These are phyloP conservation scores for Teratosphaeria pseudoeucalypti DNA, from an alignment of 2,329 filamentous ascomycete species.

Conservation along the genomic window DNA sequence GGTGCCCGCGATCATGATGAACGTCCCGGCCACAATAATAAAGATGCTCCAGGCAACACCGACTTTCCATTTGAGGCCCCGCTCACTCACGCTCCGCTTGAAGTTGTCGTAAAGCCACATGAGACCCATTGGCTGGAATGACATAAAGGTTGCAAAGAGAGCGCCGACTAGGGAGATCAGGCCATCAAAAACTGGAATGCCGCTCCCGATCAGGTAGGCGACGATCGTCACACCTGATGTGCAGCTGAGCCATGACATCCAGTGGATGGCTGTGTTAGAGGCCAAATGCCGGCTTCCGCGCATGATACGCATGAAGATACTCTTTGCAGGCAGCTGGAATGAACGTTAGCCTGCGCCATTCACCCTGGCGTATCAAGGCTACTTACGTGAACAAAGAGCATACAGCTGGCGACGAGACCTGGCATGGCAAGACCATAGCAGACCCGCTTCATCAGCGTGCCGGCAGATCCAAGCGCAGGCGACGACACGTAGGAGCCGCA, in stretches of 20 bases:
- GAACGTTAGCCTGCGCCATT: neutral
- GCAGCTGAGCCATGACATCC: constrained; percentile 40
- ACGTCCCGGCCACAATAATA: constrained; percentile 29
- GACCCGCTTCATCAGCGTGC: constrained; percentile 49
- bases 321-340: constrained; percentile 34
- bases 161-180: constrained; percentile 38
- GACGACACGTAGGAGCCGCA: constrained; percentile 52
- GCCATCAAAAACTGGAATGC: constrained; percentile 45
- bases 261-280: constrained; percentile 39
- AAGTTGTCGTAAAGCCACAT: constrained; percentile 39
- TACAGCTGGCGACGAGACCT: constrained; percentile 41
- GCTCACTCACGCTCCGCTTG: constrained; percentile 13
- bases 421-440: constrained; percentile 49
- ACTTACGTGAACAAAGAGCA: constrained; percentile 31
- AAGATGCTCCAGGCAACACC: constrained; percentile 18
- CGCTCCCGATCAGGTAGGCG: constrained; percentile 39
- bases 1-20: constrained; percentile 36
- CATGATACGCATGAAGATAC: constrained; percentile 44
- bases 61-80: constrained; percentile 9
- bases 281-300: constrained; percentile 41
- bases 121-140: constrained; percentile 22
- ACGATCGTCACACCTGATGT: constrained; percentile 32
- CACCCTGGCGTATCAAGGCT: neutral
- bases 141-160: constrained; percentile 30
- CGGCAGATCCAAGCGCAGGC: constrained; percentile 51